Base-by-base conservation (phyloP, 805 yeast species). In the Lipomyces starkeyi region DNA sequence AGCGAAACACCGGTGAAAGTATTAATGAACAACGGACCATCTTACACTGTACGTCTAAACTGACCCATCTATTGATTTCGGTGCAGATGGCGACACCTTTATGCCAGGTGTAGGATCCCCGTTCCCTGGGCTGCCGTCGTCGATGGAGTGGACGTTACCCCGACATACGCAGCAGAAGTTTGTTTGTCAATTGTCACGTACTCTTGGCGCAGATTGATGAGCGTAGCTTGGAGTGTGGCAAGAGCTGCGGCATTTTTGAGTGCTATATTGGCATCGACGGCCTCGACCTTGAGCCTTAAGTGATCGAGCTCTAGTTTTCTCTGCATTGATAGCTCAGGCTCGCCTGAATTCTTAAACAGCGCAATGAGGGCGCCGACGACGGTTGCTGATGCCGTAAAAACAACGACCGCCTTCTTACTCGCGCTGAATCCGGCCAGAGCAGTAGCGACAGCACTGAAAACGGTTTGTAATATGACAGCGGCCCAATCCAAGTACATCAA, bases 251-350 rank as follows among this genome's bases (percentile, higher is more conserved):
- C 3, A 25, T 53, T 11, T 34, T 25, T 53, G 56, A 14, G 32
- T 29, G 34, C 25, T 49, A 49, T 20, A 20, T 17, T 53, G 17
- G 56, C 22, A 25, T 53, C 7, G 25, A 53, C 32, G 7, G 56
- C 56, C 56, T 53, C 56, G 56, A 53, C 56, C 32, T 22, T 53
- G 56, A 53, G 56, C 56, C 20, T 25, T 3, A 53, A 25, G 56
- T 53, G 56, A 53, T 22, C 34, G 56, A 53, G 56, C 56, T 53
- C 56, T 11, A 53, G 29, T 22, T 53, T 53, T 14, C 56, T 22
- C 34, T 53, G 56, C 34, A 53, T 20, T 7, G 56, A 53, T 13
- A 53, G n/a, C 8, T 53, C 3, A 53, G 56, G 56, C 32, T 53
- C 56, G 5, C 56, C 56, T 53, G 56, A n/a, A 3, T 29, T 53